Evolutionary conservation across 441 rosid genomes (phyloP).

Genomic region (Pelargonium myrrhifolium): DNA sequence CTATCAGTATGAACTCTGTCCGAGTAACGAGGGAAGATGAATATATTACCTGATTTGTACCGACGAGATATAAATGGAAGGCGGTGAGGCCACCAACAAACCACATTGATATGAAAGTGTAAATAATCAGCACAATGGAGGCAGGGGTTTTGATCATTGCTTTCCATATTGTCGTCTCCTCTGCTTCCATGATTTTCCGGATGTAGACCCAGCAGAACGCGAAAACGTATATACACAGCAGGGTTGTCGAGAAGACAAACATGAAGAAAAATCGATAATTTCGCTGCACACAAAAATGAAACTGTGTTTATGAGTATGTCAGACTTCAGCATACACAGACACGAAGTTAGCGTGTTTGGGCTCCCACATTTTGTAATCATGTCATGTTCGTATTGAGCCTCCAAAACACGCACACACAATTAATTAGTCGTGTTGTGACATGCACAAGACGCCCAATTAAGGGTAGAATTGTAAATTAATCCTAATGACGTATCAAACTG

Average conservation of each 20-base stretch:
- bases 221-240: constrained; percentile 79
- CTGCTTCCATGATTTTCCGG: constrained; percentile 54
- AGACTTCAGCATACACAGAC: too few relatives aligned
- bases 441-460: too few relatives aligned
- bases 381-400: too few relatives aligned
- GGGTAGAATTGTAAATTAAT: too few relatives aligned
- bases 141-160: constrained; percentile 86
- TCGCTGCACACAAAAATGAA: constrained; percentile 56
- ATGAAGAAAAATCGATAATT: constrained; percentile 93
- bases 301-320: neutral
- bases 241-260: constrained; percentile 69
- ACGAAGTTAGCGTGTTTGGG: too few relatives aligned
- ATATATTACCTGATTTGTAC: constrained; percentile 76
- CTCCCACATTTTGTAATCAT: too few relatives aligned
- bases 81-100: constrained; percentile 87
- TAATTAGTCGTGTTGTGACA: too few relatives aligned
- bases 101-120: constrained; percentile 76
- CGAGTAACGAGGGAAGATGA: neutral
- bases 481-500: too few relatives aligned
- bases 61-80: constrained; percentile 83
- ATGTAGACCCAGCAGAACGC: constrained; percentile 92
- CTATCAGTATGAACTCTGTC: too few relatives aligned
- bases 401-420: too few relatives aligned
- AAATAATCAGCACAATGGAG: constrained; percentile 61
- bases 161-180: constrained; percentile 59